Evolutionary conservation across 257 asterid species (phyloP), one percentile per base, ranked within the genome.

Genomic region (Nicotiana undulata): DNA sequence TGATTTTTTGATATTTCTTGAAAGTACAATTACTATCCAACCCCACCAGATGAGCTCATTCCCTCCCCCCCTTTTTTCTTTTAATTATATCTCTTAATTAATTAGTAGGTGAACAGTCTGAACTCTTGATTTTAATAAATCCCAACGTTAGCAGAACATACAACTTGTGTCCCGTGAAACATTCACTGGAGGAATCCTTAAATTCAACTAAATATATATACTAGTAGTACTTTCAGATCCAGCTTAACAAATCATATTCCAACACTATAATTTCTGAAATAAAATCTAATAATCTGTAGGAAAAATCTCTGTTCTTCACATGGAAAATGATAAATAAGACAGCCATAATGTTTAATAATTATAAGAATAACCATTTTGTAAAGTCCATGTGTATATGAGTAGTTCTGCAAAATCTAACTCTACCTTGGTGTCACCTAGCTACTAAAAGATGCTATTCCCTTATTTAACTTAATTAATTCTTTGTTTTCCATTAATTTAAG

Each of bases 361-460:
- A 75, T 75, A 64, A 9, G 44, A 56, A 67, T 75, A 75, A n/a
- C 3, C 76, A 10, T 82, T 87, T 76, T 49, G 17, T 46, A 66
- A 85, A 91, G 95, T 85, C 93, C 89, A 87, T 85, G 79, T 75
- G 72, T 66, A 44, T 12, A 46, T 13, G 77, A 59, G 29, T 79
- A 28, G 86, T 76, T 80, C 88, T 90, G 89, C 85, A 87, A 82
- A 68, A 88, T 85, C 85, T 81, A 89, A 85, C 97, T 82, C 85
- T 84, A 83, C 68, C 91, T 84, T 76, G 40, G 44, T 92, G 98
- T 90, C 95, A 86, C 90, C 87, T 88, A 88, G 94, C 93, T 49
- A 74, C 32, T 20, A 89, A 88, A 88, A 93, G 94, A 90, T 93
- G 96, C 97, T 86, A 87, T 92, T 86, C 92, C 82, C 65, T 80